A percentile compares a stretch with the other conserved stretches of the same genome.
These are phyloP conservation scores for Diaporthe sp. DNA, from an alignment of 2,329 filamentous ascomycete species.

Conservation along the genomic window DNA sequence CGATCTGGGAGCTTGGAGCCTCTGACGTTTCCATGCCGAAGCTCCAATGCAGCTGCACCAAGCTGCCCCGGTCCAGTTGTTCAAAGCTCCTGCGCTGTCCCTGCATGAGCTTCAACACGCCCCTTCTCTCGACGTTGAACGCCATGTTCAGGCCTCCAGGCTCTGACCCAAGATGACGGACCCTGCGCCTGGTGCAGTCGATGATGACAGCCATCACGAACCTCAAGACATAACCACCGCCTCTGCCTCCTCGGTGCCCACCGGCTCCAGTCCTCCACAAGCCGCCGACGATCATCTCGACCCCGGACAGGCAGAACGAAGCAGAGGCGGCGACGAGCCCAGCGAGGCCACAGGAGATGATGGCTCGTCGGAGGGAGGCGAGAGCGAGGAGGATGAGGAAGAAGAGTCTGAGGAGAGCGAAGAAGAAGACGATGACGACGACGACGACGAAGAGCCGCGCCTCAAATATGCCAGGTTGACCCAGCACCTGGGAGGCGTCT, in stretches of 20 bases:
- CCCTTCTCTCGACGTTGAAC: constrained; percentile 18
- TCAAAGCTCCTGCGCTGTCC: constrained; percentile 29
- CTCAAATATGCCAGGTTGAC: constrained; percentile 95
- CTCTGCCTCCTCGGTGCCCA: neutral
- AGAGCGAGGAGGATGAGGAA: constrained; percentile 58
- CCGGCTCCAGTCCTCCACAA: neutral
- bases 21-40: constrained; percentile 38
- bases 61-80: constrained; percentile 19
- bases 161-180: constrained; percentile 42
- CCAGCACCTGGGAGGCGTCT: constrained; percentile 82
- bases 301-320: neutral
- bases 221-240: constrained; percentile 14
- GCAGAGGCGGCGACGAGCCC: neutral
- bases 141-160: constrained; percentile 41
- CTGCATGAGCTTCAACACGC: constrained; percentile 30
- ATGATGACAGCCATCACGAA: constrained; percentile 32
- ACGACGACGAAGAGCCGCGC: constrained; percentile 93
- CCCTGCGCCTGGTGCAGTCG: constrained; percentile 38
- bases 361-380: constrained; percentile 45
- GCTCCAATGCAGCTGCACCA: constrained; percentile 12
- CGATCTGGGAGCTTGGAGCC: constrained; percentile 28
- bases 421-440: constrained; percentile 83
- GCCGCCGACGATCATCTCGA: neutral
- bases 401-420: constrained; percentile 67
- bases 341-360: constrained; percentile 7